phyloP scores from a whole-genome alignment of 768 basidiomycete genomes.

The Mycena haematopus region DNA sequence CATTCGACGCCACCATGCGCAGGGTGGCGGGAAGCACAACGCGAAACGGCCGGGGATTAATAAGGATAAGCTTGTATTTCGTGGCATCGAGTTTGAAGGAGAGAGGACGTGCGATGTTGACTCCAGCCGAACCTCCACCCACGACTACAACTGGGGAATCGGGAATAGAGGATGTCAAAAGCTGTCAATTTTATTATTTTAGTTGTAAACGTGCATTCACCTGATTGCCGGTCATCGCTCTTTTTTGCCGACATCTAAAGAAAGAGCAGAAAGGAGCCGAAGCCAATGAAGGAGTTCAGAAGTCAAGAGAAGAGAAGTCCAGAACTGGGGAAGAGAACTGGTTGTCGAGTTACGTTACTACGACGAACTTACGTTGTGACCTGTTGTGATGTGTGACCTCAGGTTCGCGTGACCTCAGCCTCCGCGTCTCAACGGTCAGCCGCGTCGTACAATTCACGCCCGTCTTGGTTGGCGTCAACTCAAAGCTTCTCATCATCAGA shows the following conservation, averaged over 20 bases:
- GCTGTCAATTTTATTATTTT: not conserved
- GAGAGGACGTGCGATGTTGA: conserved; percentile 51
- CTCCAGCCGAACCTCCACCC: conserved; percentile 65
- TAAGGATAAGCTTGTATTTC: conserved; percentile 58
- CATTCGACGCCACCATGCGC: conserved; percentile 56
- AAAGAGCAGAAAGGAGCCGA: too few relatives aligned
- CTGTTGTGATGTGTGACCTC: too few relatives aligned
- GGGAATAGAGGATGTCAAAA: not conserved
- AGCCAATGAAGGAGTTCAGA: too few relatives aligned
- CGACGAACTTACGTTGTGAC: too few relatives aligned
- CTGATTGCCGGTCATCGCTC: conserved; percentile 25
- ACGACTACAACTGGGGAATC: conserved; percentile 49
- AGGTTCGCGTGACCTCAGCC: too few relatives aligned
- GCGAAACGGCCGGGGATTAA: conserved; percentile 58
- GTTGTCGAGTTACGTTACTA: too few relatives aligned
- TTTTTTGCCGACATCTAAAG: conserved; percentile 18
- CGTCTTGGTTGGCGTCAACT: too few relatives aligned
- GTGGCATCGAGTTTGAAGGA: conserved; percentile 52
- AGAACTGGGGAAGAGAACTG: too few relatives aligned
- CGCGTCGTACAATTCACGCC: too few relatives aligned
- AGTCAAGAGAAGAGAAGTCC: not conserved
- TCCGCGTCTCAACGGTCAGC: too few relatives aligned
- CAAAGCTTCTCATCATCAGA: too few relatives aligned
- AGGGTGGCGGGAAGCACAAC: conserved; percentile 56
- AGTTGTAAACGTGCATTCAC: not conserved